Percentiles rank a stretch among this genome's conserved stretches.
Evolutionary conservation across 2,329 filamentous ascomycete genomes (phyloP).

Genomic region (Esteya vermicola): DNA sequence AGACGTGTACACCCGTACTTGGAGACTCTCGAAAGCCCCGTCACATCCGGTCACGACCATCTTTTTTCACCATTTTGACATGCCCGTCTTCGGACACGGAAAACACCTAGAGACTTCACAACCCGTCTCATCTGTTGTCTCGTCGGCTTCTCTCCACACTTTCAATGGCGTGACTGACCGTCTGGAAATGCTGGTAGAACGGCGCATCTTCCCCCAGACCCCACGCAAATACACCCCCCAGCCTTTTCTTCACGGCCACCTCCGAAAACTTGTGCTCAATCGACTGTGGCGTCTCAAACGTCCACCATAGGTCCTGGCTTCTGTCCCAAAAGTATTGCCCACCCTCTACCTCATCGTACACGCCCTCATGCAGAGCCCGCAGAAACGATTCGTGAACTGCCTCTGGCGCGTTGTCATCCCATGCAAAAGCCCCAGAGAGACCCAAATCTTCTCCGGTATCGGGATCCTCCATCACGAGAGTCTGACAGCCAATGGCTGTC

Average conservation of each 20-base stretch:
- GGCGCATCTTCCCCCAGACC: slow-evolving; percentile 54
- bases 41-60: too few relatives aligned
- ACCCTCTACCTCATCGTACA: slow-evolving; percentile 41
- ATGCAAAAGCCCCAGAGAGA: slow-evolving; percentile 39
- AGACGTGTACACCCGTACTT: too few relatives aligned
- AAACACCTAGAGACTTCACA: slow-evolving; percentile 11
- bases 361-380: slow-evolving; percentile 35
- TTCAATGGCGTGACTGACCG: slow-evolving; percentile 16
- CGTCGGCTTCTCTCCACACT: slow-evolving; percentile 1
- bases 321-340: slow-evolving; percentile 58
- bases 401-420: slow-evolving; percentile 36
- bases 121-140: slow-evolving; percentile 11
- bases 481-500: slow-evolving; percentile 41
- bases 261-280: slow-evolving; percentile 47
- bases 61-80: too few relatives aligned
- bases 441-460: slow-evolving; percentile 44
- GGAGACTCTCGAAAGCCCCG: too few relatives aligned
- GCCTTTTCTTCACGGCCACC: slow-evolving; percentile 37
- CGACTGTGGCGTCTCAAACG: slow-evolving; percentile 50
- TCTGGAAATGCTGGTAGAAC: slow-evolving; percentile 24
- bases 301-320: slow-evolving; percentile 51
- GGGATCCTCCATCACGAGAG: slow-evolving; percentile 43
- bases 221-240: slow-evolving; percentile 67
- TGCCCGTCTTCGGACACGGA: too few relatives aligned
- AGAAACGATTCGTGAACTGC: slow-evolving; percentile 43